A percentile compares a stretch with the other conserved stretches of the same genome.
These are phyloP conservation scores for Moesziomyces aphidis DNA, from an alignment of 1,284 basidiomycete species.

Conservation along the genomic window DNA sequence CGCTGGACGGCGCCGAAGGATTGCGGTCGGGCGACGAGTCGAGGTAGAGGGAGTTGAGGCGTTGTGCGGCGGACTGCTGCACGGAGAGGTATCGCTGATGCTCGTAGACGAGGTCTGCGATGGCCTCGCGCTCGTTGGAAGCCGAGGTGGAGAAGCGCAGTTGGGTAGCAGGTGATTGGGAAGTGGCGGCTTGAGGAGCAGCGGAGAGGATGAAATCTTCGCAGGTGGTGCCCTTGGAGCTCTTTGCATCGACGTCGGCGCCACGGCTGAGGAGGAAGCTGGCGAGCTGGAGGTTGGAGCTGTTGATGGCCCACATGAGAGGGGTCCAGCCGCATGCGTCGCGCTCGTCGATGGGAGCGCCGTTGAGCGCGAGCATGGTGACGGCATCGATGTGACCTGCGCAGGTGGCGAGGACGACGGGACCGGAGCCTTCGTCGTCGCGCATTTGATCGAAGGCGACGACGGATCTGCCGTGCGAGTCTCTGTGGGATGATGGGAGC, in stretches of 20 bases:
- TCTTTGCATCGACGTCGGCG: constrained; percentile 56
- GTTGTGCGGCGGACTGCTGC: constrained; percentile 40
- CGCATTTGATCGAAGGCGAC: constrained; percentile 31
- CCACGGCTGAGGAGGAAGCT: constrained; percentile 93
- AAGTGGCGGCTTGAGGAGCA: constrained; percentile 36
- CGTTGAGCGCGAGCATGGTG: constrained; percentile 50
- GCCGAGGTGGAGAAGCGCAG: constrained; percentile 1
- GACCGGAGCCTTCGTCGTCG: constrained; percentile 56
- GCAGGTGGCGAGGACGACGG: constrained; percentile 56
- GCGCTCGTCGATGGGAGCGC: constrained; percentile 57
- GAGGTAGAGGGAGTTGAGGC: constrained; percentile 34
- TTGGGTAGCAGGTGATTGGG: neutral
- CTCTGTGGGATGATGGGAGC: constrained; percentile 1
- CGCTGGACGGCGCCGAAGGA: neutral
- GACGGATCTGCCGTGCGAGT: constrained; percentile 16
- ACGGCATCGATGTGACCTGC: constrained; percentile 60
- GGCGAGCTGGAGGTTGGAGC: constrained; percentile 88
- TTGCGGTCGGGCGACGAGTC: constrained; percentile 25
- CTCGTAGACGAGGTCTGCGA: constrained; percentile 60
- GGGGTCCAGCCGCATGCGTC: constrained; percentile 83
- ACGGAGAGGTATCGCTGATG: constrained; percentile 44
- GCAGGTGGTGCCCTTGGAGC: constrained; percentile 54
- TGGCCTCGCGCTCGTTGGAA: constrained; percentile 47
- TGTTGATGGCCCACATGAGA: constrained; percentile 89
- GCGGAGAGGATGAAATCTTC: constrained; percentile 61